Evolutionary conservation across 768 basidiomycete genomes (phyloP), one percentile per base, ranked within the genome.

Genomic region (Leccinum boreale): DNA sequence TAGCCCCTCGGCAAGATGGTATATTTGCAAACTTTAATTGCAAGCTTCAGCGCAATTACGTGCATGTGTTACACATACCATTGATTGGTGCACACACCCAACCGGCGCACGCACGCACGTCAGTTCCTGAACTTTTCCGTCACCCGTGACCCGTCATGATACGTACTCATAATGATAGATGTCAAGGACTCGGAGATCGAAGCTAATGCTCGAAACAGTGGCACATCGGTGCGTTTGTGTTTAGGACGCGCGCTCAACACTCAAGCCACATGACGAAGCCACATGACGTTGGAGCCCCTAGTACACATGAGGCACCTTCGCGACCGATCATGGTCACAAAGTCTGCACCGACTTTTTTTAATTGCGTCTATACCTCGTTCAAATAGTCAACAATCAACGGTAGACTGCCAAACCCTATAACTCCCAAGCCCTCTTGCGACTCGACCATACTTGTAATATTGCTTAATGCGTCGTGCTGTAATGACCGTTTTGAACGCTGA

Each of bases 381-480:
- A 42, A 2, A 42, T 11, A 2, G 10, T 42, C 79, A 3, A 55
- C 84, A 6, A 85, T 86, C 75, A 85, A 87, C 68, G 82, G 82
- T 66, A 58, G 44, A 17, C 62, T 33, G 82, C 81, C 66, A 58
- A 47, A 17, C 62, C 42, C 26, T 24, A 36, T 31, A 51, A 12
- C 21, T 19, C n/a, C n/a, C n/a, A 9, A 42, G n/a, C 17, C 42
- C n/a, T 42, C 42, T 42, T 42, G 10, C 42, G 17, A 42, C 42
- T 19, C 42, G 42, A 19, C 10, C n/a, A 42, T 19, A 19, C 8
- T 42, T 19, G n/a, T 42, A 42, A 55, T 53, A 66, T 52, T 19
- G 48, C 52, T 58, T 62, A 21, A 55, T 58, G 44, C n/a, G 45
- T 52, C 21, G 26, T 58, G 54, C 50, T 35, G 60, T 59, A 28